A percentile compares a stretch with the other conserved stretches of the same genome.
phyloP scores from a whole-genome alignment of 306 rosid genomes.

The Malus orientalis region DNA sequence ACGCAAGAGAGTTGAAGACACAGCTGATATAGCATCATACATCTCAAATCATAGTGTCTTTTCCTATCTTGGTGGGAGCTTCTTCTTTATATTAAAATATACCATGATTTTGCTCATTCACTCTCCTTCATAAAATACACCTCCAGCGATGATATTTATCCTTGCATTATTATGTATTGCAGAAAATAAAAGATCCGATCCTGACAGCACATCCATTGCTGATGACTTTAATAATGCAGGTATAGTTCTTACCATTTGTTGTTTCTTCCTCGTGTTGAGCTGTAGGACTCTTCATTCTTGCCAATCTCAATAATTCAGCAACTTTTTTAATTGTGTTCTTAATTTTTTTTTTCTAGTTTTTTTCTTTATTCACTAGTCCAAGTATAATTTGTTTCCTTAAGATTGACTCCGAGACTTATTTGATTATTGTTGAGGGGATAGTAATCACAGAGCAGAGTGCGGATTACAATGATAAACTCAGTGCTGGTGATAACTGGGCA shows the following conservation, averaged over 20 bases:
- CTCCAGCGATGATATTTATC: not conserved
- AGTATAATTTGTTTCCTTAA: not conserved
- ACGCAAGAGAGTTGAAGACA: slow-evolving; percentile 72
- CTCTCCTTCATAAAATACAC: slow-evolving; percentile 5
- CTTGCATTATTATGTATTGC: slow-evolving; percentile 20
- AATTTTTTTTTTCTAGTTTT: not conserved
- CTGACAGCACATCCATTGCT: slow-evolving; percentile 39
- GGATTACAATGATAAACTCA: slow-evolving; percentile 42
- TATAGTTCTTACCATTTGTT: slow-evolving; percentile 15
- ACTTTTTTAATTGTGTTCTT: not conserved
- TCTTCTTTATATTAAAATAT: not conserved
- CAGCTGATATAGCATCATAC: slow-evolving; percentile 56
- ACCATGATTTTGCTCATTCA: slow-evolving; percentile 12
- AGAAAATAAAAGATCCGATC: slow-evolving; percentile 68
- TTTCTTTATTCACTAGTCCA: not conserved
- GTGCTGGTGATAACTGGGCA: slow-evolving; percentile 33
- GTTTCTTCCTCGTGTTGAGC: not conserved
- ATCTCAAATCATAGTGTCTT: slow-evolving; percentile 61
- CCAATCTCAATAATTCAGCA: not conserved
- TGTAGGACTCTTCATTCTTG: not conserved
- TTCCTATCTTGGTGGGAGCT: slow-evolving; percentile 66
- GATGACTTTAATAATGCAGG: slow-evolving; percentile 60
- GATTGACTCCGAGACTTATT: not conserved
- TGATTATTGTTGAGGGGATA: slow-evolving; percentile 20
- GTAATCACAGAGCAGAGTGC: slow-evolving; percentile 37